Base-by-base conservation (phyloP, 208 protist species). In the Trypanosoma mega region DNA sequence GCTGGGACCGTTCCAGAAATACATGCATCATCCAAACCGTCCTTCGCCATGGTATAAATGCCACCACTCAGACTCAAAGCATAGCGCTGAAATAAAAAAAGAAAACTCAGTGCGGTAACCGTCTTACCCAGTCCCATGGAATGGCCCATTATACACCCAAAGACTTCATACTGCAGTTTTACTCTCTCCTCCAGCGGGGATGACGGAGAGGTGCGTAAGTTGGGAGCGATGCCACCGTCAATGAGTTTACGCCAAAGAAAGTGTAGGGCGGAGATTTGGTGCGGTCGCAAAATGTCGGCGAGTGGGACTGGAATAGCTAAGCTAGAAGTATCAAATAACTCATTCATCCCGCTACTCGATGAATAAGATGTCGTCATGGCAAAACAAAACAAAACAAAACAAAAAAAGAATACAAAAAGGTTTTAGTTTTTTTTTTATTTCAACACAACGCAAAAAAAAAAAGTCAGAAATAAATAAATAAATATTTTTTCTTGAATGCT, bases 101-200 rank as follows among this genome's bases (percentile, higher is more conserved):
- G 30, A 56, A 95, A 95, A 36, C 68, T 69, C 16, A 95, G 47
- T 1, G 77, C 72, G 2, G 82, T 91, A n/a, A 92, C 59, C 16
- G 89, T 92, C 57, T 95, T 95, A 45, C 89, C 89, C 5, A 95
- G 78, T 6, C 89, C 89, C 89, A 95, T 95, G 3, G 89, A 95
- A 72, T 95, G 89, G 2, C 75, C 82, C n/a, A 95, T 47, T 37
- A 92, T 82, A 33, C 70, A 82, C 18, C 89, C 89, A 67, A 78
- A 86, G 1, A 91, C 52, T 52, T 82, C 68, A 30, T 81, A 79
- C 36, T 74, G 76, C 37, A 89, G 56, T 31, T 54, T 65, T 6
- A 72, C 76, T 20, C 73, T 70, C 58, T 86, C 73, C 59, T 68
- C 60, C 2, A 85, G 60, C 6, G 85, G 79, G 16, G 68, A 61